These are phyloP conservation scores for Ceratocystis harringtonii DNA, from an alignment of 2,329 filamentous ascomycete species.

Conservation along the genomic window DNA sequence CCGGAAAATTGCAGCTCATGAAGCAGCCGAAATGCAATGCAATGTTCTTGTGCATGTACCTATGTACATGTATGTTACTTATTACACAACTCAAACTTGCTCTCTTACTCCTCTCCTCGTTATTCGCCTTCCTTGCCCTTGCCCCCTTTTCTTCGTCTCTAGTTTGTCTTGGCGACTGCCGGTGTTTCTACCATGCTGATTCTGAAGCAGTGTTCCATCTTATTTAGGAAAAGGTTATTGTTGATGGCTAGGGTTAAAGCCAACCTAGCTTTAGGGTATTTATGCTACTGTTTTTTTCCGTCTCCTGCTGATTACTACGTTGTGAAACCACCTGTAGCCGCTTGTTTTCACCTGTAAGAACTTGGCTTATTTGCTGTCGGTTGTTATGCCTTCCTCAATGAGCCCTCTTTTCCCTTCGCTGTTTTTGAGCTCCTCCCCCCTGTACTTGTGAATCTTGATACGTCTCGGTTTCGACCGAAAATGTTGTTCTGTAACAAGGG, in stretches of 20 bases:
- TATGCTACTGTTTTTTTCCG: not conserved
- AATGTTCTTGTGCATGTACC: not conserved
- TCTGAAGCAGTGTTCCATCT: not conserved
- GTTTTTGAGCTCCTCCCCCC: not conserved
- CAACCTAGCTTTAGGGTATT: not conserved
- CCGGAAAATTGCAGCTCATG: not conserved
- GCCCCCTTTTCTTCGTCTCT: not conserved
- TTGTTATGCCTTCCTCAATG: no score
- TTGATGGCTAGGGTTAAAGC: not conserved
- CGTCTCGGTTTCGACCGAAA: conserved; percentile 1
- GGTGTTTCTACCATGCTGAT: not conserved
- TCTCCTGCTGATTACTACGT: not conserved
- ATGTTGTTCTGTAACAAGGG: conserved; percentile 1
- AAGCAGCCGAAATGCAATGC: not conserved
- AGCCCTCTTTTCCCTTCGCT: not conserved
- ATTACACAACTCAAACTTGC: not conserved
- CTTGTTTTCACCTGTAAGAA: not conserved
- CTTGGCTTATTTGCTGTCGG: not conserved
- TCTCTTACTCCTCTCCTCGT: not conserved
- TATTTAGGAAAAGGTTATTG: not conserved
- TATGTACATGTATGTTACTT: not conserved
- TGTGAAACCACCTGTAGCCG: not conserved
- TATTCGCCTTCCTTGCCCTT: not conserved
- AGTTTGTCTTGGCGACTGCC: not conserved
- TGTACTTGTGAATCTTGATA: not conserved